Percentiles rank a stretch among this genome's conserved stretches.
phyloP scores from a whole-genome alignment of 495 filamentous ascomycete species.

The Aspergillus panamensis region DNA sequence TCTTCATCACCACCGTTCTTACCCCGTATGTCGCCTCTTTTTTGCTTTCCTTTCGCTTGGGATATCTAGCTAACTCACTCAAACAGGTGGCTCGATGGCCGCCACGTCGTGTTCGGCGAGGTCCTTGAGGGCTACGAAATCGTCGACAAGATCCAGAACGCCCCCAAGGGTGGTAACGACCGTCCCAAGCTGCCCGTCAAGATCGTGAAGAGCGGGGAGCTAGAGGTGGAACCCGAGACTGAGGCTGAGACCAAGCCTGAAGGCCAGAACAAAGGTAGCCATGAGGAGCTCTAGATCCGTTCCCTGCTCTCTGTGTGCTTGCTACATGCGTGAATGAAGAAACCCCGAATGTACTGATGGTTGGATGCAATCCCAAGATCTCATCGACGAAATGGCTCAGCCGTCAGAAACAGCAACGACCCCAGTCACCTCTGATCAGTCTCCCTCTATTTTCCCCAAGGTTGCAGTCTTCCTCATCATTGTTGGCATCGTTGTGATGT shows the following conservation, averaged over 20 bases:
- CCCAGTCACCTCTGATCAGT: constrained; percentile 12
- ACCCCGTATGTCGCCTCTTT: constrained; percentile 58
- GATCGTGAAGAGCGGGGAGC: constrained; percentile 93
- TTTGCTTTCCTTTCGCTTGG: not conserved
- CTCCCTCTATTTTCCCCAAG: constrained; percentile 15
- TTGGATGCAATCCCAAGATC: constrained; percentile 24
- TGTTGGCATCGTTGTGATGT: constrained; percentile 15
- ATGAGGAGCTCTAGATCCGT: constrained; percentile 80
- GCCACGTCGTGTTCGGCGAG: constrained; percentile 89
- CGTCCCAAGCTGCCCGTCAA: constrained; percentile 72
- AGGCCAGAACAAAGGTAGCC: constrained; percentile 75
- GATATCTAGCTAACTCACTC: constrained; percentile 23
- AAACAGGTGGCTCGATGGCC: constrained; percentile 80
- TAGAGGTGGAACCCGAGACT: constrained; percentile 62
- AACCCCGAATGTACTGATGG: constrained; percentile 33
- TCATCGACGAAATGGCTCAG: constrained; percentile 15
- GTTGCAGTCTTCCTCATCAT: constrained; percentile 14
- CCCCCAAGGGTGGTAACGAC: constrained; percentile 65
- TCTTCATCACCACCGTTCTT: constrained; percentile 89
- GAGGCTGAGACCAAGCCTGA: constrained; percentile 58
- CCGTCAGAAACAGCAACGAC: constrained; percentile 21
- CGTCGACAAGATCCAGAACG: constrained; percentile 82
- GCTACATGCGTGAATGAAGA: constrained; percentile 10
- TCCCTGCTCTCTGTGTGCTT: constrained; percentile 25
- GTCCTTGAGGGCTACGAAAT: constrained; percentile 89